Evolutionary conservation across 2,329 filamentous ascomycete species (phyloP).

Genomic region (Xylaria sp.): DNA sequence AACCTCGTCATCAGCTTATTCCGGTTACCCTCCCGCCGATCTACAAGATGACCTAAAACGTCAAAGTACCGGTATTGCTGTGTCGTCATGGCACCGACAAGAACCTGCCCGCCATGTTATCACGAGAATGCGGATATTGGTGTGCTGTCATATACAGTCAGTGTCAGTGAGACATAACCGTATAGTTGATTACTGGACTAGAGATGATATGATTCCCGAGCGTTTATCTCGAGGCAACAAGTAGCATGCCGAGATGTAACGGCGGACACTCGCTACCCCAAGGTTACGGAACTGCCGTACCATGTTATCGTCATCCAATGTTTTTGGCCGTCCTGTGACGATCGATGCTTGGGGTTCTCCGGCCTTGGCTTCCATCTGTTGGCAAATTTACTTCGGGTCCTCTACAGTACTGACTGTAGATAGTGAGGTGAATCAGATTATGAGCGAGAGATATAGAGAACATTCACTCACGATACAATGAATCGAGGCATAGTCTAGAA

Average conservation of each 20-base stretch:
- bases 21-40: background rate
- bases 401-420: too few relatives aligned
- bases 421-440: background rate
- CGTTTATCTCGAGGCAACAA: background rate
- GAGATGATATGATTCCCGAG: background rate
- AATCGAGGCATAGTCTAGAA: too few relatives aligned
- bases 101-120: background rate
- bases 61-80: background rate
- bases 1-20: slow-evolving; percentile 2
- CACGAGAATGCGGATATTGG: background rate
- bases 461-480: background rate
- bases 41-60: background rate
- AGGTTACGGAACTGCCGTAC: background rate
- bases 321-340: background rate
- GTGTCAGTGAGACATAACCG: background rate
- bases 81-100: background rate
- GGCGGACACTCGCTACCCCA: background rate
- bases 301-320: background rate
- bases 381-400: background rate
- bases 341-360: slow-evolving; percentile 16
- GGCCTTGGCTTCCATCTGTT: background rate
- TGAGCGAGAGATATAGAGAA: background rate
- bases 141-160: background rate
- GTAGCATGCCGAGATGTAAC: background rate
- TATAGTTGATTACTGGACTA: background rate